Percentiles rank a stretch among this genome's conserved stretches.
These are phyloP conservation scores for Yamadazyma songkhlaensis DNA, from an alignment of 1,139 yeast genomes.

Conservation along the genomic window DNA sequence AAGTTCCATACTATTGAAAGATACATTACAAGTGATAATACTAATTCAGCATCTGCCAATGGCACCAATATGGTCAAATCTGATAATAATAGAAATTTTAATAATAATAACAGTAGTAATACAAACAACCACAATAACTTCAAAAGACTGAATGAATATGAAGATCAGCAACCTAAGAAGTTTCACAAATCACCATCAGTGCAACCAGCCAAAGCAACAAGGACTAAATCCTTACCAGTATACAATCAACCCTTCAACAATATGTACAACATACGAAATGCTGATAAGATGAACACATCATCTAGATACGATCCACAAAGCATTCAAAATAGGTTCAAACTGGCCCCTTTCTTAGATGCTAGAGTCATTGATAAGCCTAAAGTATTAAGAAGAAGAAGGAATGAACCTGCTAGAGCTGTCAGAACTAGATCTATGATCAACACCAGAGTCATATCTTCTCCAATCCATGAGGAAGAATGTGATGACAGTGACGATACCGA, in stretches of 20 bases:
- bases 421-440: slow-evolving; percentile 45
- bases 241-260: slow-evolving; percentile 45
- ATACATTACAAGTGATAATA: not conserved
- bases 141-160: slow-evolving; percentile 3
- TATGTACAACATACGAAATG: slow-evolving; percentile 41
- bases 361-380: slow-evolving; percentile 37
- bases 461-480: slow-evolving; percentile 37
- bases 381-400: slow-evolving; percentile 25
- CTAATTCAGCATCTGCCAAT: not conserved
- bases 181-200: slow-evolving; percentile 25
- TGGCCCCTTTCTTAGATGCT: slow-evolving; percentile 46
- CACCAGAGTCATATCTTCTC: slow-evolving; percentile 31
- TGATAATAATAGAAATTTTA: not conserved
- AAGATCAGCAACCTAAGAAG: slow-evolving; percentile 8
- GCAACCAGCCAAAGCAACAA: slow-evolving; percentile 45
- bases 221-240: slow-evolving; percentile 63
- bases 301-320: slow-evolving; percentile 42
- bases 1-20: slow-evolving; percentile 48
- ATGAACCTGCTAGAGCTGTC: slow-evolving; percentile 44
- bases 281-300: slow-evolving; percentile 39
- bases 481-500: slow-evolving; percentile 37
- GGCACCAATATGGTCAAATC: not conserved
- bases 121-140: not conserved
- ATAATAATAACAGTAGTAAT: not conserved
- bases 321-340: slow-evolving; percentile 46